Conservation (phyloP, 208 protist species). For the Zelonia costaricensis region DNA sequence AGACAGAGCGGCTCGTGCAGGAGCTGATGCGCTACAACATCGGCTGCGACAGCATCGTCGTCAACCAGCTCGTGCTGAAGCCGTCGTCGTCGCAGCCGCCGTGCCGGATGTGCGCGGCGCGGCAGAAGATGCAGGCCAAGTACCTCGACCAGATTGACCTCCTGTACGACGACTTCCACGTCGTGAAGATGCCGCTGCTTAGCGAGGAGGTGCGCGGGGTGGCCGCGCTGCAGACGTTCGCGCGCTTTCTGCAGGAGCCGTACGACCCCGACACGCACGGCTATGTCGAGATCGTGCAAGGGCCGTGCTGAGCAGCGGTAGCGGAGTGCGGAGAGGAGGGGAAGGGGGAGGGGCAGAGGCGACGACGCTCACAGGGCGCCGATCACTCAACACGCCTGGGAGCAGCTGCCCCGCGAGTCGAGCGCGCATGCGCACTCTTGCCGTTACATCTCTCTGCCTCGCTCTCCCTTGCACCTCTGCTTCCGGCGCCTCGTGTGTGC, state of each 20-base stretch:
- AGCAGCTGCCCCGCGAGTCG: no score
- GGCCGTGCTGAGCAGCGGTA: no score
- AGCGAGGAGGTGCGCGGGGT: slow-evolving; percentile 92
- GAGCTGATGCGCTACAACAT: slow-evolving; percentile 97
- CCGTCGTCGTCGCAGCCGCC: slow-evolving; percentile 39
- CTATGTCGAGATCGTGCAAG: slow-evolving; percentile 47
- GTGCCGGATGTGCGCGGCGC: slow-evolving; percentile 90
- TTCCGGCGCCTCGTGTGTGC: no score
- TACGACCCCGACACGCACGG: slow-evolving; percentile 63
- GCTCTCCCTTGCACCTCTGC: no score
- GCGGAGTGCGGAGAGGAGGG: no score
- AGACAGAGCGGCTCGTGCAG: slow-evolving; percentile 99
- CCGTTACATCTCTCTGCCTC: no score
- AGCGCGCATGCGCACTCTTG: no score
- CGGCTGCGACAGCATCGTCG: slow-evolving; percentile 95
- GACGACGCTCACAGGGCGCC: no score
- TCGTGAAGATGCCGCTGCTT: slow-evolving; percentile 93
- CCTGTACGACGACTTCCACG: slow-evolving; percentile 96
- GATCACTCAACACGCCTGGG: no score
- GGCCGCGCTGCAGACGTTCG: slow-evolving; percentile 53
- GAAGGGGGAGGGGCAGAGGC: no score
- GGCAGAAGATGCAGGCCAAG: slow-evolving; percentile 94
- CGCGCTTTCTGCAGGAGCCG: slow-evolving; percentile 74
- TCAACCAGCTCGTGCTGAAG: slow-evolving; percentile 95
- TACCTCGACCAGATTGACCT: slow-evolving; percentile 95